Evolutionary conservation across 306 rosid species (phyloP).

Genomic region (Vigna angularis): DNA sequence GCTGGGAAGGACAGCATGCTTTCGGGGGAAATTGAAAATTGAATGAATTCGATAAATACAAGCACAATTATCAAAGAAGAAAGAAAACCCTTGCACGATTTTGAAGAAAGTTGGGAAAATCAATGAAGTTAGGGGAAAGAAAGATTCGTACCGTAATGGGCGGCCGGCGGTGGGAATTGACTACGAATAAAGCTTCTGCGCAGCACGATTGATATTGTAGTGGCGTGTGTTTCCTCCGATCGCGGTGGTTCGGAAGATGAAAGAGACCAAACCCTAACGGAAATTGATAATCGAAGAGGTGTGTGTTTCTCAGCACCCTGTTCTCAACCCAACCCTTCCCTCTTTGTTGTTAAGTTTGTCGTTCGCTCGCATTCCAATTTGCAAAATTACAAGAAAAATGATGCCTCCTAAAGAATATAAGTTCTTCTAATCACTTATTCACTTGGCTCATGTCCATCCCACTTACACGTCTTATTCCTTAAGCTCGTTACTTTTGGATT

Average conservation of each 20-base stretch:
- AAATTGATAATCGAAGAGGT: not conserved
- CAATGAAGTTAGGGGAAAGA: conserved; percentile 6
- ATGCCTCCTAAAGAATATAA: not conserved
- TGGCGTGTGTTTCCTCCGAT: not conserved
- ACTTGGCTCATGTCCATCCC: too few species aligned
- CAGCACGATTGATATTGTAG: conserved; percentile 31
- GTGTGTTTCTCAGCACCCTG: not conserved
- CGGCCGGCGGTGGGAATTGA: conserved; percentile 13
- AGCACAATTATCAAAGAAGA: conserved; percentile 10
- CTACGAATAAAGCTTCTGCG: conserved; percentile 22
- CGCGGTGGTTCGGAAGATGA: not conserved
- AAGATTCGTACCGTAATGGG: conserved; percentile 43
- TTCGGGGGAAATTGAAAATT: conserved; percentile 11
- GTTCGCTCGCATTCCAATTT: not conserved
- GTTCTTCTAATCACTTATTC: too few species aligned
- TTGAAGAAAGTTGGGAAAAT: conserved; percentile 40
- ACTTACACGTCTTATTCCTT: too few species aligned
- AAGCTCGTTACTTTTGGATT: too few species aligned
- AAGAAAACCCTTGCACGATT: conserved; percentile 11
- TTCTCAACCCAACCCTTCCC: not conserved
- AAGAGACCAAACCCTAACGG: conserved; percentile 34
- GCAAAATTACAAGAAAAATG: not conserved
- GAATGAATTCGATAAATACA: not conserved
- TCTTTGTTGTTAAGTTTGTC: not conserved
- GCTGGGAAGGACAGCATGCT: not conserved